Percentiles rank a stretch among this genome's conserved stretches.
phyloP scores from a whole-genome alignment of 139 green algal species.

The Chlamydomonas eustigma region DNA sequence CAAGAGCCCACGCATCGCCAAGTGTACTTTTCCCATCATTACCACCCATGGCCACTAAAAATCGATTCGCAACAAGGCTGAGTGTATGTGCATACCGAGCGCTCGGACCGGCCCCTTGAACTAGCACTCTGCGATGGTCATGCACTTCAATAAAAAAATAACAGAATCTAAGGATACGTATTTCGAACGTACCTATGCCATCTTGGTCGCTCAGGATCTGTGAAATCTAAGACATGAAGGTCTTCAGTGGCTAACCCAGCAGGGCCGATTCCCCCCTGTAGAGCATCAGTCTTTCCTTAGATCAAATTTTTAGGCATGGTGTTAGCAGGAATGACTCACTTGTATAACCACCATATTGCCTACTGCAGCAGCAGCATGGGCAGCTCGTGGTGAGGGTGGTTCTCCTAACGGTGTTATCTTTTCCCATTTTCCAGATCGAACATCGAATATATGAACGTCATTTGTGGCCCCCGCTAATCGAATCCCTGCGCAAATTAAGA shows the following conservation, averaged over 20 bases:
- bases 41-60: conserved; percentile 93
- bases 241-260: conserved; percentile 91
- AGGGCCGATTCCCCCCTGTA: conserved; percentile 91
- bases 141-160: too few species aligned
- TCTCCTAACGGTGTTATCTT: conserved; percentile 80
- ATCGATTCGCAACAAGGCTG: conserved; percentile 93
- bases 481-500: conserved; percentile 57
- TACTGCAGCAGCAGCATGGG: conserved; percentile 95
- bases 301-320: not conserved
- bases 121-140: conserved; percentile 75
- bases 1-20: conserved; percentile 90
- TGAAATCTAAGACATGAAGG: conserved; percentile 98
- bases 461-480: conserved; percentile 86
- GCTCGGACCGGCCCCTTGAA: conserved; percentile 86
- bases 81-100: conserved; percentile 95
- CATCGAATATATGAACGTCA: conserved; percentile 92
- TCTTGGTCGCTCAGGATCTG: conserved; percentile 76
- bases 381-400: conserved; percentile 85
- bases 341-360: conserved; percentile 70
- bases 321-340: not conserved
- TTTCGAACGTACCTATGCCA: conserved; percentile 88
- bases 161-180: too few species aligned
- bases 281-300: not conserved
- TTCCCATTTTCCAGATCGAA: conserved; percentile 76
- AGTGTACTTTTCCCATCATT: conserved; percentile 93